Percentiles rank a stretch among this genome's conserved stretches.
Conservation (phyloP, 2,329 filamentous ascomycete genomes). For the Colletotrichum sp. region DNA sequence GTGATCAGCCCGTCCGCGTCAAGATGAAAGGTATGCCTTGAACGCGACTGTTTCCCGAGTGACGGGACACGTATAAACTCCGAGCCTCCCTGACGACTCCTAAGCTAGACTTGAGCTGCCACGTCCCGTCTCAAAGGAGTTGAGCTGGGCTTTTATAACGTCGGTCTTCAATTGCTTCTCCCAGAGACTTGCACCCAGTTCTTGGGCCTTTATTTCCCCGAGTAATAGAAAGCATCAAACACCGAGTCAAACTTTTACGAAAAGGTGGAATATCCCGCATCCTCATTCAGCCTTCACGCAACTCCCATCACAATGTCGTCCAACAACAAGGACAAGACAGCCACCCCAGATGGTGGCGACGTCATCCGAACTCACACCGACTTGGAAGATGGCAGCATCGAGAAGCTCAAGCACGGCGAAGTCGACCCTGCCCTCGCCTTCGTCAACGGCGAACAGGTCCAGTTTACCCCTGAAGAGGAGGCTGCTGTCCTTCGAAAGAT, state of each 20-base stretch:
- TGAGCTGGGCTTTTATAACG: not conserved
- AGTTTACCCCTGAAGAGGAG: constrained; percentile 17
- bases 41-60: not conserved
- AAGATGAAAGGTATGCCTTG: not conserved
- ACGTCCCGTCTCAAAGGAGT: not conserved
- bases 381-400: constrained; percentile 10
- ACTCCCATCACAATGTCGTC: not conserved
- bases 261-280: not conserved
- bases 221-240: not conserved
- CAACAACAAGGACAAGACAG: not conserved
- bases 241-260: not conserved
- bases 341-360: not conserved
- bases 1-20: not conserved
- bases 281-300: not conserved
- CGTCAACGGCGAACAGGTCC: constrained; percentile 1
- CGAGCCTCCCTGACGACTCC: not conserved
- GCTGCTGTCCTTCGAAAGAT: not conserved
- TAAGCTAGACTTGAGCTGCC: not conserved
- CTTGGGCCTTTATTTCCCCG: not conserved
- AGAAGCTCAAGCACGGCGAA: constrained; percentile 10
- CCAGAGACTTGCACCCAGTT: not conserved
- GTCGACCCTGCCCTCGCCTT: constrained; percentile 16
- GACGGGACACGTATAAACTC: not conserved
- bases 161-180: not conserved
- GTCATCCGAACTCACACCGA: constrained; percentile 12